phyloP scores from a whole-genome alignment of 2,329 filamentous ascomycete genomes.

The Trichophyton mentagrophytes region DNA sequence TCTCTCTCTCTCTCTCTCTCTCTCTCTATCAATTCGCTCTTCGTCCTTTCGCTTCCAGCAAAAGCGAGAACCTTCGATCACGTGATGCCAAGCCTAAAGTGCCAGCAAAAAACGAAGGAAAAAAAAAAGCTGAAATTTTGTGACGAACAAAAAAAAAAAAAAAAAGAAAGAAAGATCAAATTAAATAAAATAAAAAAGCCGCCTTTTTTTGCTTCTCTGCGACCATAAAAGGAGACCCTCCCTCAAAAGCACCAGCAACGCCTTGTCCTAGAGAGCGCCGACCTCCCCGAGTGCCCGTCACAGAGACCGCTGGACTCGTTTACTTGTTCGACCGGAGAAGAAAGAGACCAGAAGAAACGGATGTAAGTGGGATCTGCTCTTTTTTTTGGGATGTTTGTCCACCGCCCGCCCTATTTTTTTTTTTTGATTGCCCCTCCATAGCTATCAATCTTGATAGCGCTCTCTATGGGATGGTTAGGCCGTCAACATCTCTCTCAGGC shows the following conservation, averaged over 20 bases:
- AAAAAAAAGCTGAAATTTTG: slow-evolving; percentile 7
- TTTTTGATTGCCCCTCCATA: slow-evolving; percentile 1
- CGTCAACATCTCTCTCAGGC: not conserved
- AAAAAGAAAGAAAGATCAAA: slow-evolving; percentile 10
- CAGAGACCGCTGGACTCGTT: not conserved
- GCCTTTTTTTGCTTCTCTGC: no score
- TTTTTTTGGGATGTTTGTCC: not conserved
- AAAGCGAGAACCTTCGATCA: slow-evolving; percentile 32
- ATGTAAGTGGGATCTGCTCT: not conserved
- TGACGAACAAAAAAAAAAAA: slow-evolving; percentile 6
- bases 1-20: not conserved
- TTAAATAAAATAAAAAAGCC: no score
- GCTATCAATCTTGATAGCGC: not conserved
- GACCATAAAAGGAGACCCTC: no score
- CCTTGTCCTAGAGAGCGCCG: not conserved
- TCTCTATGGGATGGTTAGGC: not conserved
- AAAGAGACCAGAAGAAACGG: not conserved
- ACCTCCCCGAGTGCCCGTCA: not conserved
- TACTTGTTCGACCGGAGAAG: not conserved
- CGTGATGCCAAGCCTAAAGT: slow-evolving; percentile 13
- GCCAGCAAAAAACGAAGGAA: slow-evolving; percentile 6
- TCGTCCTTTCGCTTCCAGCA: slow-evolving; percentile 12
- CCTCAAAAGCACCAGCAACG: no score
- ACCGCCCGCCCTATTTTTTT: not conserved
- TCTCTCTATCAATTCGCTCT: not conserved